Conservation (phyloP, 306 rosid genomes). For the Senna siamea region DNA sequence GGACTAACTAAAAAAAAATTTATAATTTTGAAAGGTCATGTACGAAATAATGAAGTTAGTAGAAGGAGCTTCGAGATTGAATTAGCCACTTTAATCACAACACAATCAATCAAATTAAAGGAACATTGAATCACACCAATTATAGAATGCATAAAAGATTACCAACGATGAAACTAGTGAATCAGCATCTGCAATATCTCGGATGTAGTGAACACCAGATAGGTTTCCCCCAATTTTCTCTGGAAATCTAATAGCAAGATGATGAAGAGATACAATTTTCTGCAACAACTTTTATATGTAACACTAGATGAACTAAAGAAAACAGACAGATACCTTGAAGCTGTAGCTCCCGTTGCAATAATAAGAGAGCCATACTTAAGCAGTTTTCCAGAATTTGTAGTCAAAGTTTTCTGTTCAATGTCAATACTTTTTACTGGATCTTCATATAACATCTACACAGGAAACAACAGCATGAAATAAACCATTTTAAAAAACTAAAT, state of each 20-base stretch:
- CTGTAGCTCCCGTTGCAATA: conserved; percentile 83
- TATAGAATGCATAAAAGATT: conserved; percentile 27
- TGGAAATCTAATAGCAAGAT: conserved; percentile 65
- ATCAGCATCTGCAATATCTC: conserved; percentile 95
- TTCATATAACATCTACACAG: conserved; percentile 67
- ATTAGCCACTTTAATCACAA: conserved; percentile 1
- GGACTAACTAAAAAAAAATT: conserved; percentile 2
- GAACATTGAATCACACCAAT: background rate
- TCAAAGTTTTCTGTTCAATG: conserved; percentile 67
- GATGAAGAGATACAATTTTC: conserved; percentile 36
- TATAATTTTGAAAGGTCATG: conserved; percentile 17
- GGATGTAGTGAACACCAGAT: conserved; percentile 88
- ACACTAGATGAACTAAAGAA: conserved; percentile 18
- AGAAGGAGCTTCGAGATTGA: background rate
- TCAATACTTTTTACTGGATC: conserved; percentile 75
- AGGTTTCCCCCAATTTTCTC: conserved; percentile 90
- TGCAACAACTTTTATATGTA: conserved; percentile 19
- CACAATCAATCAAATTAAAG: conserved; percentile 24
- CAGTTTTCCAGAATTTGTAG: conserved; percentile 78
- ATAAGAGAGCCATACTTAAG: conserved; percentile 86
- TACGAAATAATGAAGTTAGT: conserved; percentile 28
- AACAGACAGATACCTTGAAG: conserved; percentile 67
- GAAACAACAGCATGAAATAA: conserved; percentile 31
- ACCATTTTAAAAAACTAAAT: conserved; percentile 2
- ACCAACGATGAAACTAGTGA: conserved; percentile 77